Evolutionary conservation across 2,329 filamentous ascomycete species (phyloP).

Genomic region (Fusarium palustre): DNA sequence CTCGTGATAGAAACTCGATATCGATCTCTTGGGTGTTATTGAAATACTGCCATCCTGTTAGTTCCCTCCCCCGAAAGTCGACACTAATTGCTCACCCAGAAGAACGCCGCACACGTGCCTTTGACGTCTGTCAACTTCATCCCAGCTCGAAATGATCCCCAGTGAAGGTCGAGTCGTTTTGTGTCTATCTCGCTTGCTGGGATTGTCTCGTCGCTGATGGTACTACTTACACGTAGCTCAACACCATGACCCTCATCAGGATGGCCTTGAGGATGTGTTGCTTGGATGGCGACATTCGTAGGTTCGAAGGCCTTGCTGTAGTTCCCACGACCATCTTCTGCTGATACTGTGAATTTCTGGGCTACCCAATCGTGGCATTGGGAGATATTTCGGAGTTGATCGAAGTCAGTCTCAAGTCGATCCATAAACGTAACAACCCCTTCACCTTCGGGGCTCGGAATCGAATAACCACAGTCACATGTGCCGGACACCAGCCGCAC

Average conservation of each 20-base stretch:
- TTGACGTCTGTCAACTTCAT: slow-evolving; percentile 71
- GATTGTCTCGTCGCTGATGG: slow-evolving; percentile 60
- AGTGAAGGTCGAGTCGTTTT: slow-evolving; percentile 70
- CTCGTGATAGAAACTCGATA: slow-evolving; percentile 79
- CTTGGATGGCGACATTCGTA: slow-evolving; percentile 65
- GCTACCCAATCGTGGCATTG: slow-evolving; percentile 71
- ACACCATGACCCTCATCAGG: slow-evolving; percentile 62
- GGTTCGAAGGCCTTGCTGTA: slow-evolving; percentile 73
- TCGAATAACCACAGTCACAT: slow-evolving; percentile 80
- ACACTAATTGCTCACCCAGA: slow-evolving; percentile 68
- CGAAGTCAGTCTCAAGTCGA: slow-evolving; percentile 77
- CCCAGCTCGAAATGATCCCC: slow-evolving; percentile 75
- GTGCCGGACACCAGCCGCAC: slow-evolving; percentile 52
- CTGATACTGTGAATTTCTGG: slow-evolving; percentile 74
- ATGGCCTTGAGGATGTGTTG: slow-evolving; percentile 31
- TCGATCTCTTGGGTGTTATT: slow-evolving; percentile 86
- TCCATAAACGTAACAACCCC: slow-evolving; percentile 71
- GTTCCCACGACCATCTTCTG: slow-evolving; percentile 67
- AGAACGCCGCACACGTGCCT: slow-evolving; percentile 83
- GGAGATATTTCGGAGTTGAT: slow-evolving; percentile 62
- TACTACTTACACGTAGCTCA: slow-evolving; percentile 65
- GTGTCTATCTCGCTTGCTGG: slow-evolving; percentile 74
- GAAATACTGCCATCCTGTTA: slow-evolving; percentile 67
- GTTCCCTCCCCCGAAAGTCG: background rate
- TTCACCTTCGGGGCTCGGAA: slow-evolving; percentile 58